Evolutionary conservation across 2,329 filamentous ascomycete species (phyloP).

Genomic region (Pseudogymnoascus sp.): DNA sequence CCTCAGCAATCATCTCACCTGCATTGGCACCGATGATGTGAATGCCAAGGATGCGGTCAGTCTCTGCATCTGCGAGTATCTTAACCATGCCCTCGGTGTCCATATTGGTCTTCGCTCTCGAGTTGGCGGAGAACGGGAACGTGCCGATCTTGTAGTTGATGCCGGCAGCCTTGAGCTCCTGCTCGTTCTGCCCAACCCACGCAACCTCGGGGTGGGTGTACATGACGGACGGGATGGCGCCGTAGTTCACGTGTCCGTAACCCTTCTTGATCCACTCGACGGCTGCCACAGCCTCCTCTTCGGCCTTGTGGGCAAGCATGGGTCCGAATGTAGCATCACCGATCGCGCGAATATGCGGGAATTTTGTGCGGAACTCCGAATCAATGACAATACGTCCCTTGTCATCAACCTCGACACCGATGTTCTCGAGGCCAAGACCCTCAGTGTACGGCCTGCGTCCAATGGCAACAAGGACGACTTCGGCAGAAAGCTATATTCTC

Average conservation of each 20-base stretch:
- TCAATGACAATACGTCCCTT: slow-evolving; percentile 93
- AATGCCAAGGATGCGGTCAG: slow-evolving; percentile 86
- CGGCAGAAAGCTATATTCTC: slow-evolving; percentile 65
- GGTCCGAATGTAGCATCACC: slow-evolving; percentile 95
- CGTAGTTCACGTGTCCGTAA: slow-evolving; percentile 98
- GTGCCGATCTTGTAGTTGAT: slow-evolving; percentile 87
- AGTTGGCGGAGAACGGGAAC: slow-evolving; percentile 98
- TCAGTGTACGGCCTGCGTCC: slow-evolving; percentile 90
- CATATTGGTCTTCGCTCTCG: slow-evolving; percentile 95
- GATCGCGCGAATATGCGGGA: slow-evolving; percentile 92
- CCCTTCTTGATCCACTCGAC: slow-evolving; percentile 98
- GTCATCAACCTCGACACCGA: slow-evolving; percentile 86
- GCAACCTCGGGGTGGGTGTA: slow-evolving; percentile 98
- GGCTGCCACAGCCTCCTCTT: slow-evolving; percentile 92
- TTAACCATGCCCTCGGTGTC: slow-evolving; percentile 95
- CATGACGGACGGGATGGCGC: slow-evolving; percentile 96
- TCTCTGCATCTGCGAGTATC: slow-evolving; percentile 93
- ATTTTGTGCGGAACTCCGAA: slow-evolving; percentile 96
- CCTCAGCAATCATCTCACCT: slow-evolving; percentile 99
- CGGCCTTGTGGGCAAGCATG: slow-evolving; percentile 99
- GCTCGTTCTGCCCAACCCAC: slow-evolving; percentile 97
- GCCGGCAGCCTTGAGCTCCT: slow-evolving; percentile 82
- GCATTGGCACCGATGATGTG: slow-evolving; percentile 96
- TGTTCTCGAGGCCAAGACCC: slow-evolving; percentile 87
- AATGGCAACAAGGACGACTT: slow-evolving; percentile 94